phyloP scores from a whole-genome alignment of 2,329 filamentous ascomycete genomes.

The Colletotrichum sidae region DNA sequence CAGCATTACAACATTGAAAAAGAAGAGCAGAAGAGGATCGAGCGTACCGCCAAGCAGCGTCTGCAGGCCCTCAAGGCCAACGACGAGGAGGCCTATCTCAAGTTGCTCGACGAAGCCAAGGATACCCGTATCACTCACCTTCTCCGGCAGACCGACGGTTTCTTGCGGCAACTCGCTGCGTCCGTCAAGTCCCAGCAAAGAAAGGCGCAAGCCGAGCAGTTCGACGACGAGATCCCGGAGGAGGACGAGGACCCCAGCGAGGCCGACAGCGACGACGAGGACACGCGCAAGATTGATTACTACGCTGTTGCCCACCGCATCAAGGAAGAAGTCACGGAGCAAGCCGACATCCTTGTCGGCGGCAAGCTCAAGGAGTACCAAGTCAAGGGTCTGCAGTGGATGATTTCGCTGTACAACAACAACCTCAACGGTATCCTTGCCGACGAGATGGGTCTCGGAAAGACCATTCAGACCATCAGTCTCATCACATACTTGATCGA shows the following conservation, averaged over 20 bases:
- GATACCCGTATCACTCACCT: slow-evolving; percentile 99
- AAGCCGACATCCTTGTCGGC: slow-evolving; percentile 89
- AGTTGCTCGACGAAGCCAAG: slow-evolving; percentile 97
- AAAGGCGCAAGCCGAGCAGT: slow-evolving; percentile 77
- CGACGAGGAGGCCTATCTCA: slow-evolving; percentile 98
- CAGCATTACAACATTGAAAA: slow-evolving; percentile 98
- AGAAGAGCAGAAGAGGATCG: slow-evolving; percentile 98
- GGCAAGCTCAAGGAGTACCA: slow-evolving; percentile 97
- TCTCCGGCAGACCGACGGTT: slow-evolving; percentile 96
- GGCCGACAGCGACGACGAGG: slow-evolving; percentile 75
- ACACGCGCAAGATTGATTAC: slow-evolving; percentile 92
- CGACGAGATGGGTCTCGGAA: slow-evolving; percentile 99
- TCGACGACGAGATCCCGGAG: slow-evolving; percentile 69
- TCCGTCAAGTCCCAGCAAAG: slow-evolving; percentile 96
- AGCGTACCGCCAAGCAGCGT: slow-evolving; percentile 99
- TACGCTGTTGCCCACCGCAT: slow-evolving; percentile 97
- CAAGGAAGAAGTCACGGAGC: slow-evolving; percentile 88
- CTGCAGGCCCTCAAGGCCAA: slow-evolving; percentile 98
- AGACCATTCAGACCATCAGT: slow-evolving; percentile 99
- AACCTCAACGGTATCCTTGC: slow-evolving; percentile 98
- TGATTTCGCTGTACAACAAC: slow-evolving; percentile 99
- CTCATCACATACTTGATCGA: slow-evolving; percentile 97
- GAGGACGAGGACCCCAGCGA: slow-evolving; percentile 76
- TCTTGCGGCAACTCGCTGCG: slow-evolving; percentile 93
- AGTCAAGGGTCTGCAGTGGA: slow-evolving; percentile 98